Percentiles rank a stretch among this genome's conserved stretches.
phyloP scores from a whole-genome alignment of 2,329 filamentous ascomycete genomes.

The Escovopsis sp. region DNA sequence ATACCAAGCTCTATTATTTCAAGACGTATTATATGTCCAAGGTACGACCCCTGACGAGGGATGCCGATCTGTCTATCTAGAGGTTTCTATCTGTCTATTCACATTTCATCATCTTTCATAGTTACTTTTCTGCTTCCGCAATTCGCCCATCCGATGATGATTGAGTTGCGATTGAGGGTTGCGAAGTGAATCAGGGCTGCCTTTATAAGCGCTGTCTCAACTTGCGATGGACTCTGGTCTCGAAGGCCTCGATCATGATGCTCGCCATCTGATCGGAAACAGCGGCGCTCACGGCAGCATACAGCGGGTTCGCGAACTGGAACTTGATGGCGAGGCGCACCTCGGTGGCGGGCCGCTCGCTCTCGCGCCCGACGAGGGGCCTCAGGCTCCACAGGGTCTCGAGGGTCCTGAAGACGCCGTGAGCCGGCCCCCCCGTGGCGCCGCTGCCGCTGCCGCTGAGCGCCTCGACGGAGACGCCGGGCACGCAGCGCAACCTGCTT shows the following conservation, averaged over 20 bases:
- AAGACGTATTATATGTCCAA: too few relatives aligned
- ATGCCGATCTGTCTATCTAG: too few relatives aligned
- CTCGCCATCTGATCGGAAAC: conserved; percentile 74
- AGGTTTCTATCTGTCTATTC: too few relatives aligned
- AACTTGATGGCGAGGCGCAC: conserved; percentile 68
- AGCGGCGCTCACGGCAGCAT: conserved; percentile 65
- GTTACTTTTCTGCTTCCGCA: neutral
- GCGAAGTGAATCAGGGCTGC: too few relatives aligned
- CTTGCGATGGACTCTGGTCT: conserved; percentile 52
- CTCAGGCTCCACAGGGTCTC: conserved; percentile 55
- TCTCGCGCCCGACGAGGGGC: conserved; percentile 19
- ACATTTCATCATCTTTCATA: neutral
- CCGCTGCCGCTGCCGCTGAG: conserved; percentile 44
- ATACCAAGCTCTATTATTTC: too few relatives aligned
- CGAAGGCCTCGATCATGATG: conserved; percentile 88
- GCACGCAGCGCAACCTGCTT: conserved; percentile 64
- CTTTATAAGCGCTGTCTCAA: conserved; percentile 7
- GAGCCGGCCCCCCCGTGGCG: conserved; percentile 23
- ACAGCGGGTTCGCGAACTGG: conserved; percentile 77
- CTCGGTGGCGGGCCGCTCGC: conserved; percentile 35
- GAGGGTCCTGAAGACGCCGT: conserved; percentile 50
- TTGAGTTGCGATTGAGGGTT: neutral
- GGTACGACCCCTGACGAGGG: too few relatives aligned
- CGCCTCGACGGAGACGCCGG: conserved; percentile 60
- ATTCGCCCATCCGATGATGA: neutral